Evolutionary conservation across 1,284 basidiomycete species (phyloP).

Genomic region (Puccinia horiana): DNA sequence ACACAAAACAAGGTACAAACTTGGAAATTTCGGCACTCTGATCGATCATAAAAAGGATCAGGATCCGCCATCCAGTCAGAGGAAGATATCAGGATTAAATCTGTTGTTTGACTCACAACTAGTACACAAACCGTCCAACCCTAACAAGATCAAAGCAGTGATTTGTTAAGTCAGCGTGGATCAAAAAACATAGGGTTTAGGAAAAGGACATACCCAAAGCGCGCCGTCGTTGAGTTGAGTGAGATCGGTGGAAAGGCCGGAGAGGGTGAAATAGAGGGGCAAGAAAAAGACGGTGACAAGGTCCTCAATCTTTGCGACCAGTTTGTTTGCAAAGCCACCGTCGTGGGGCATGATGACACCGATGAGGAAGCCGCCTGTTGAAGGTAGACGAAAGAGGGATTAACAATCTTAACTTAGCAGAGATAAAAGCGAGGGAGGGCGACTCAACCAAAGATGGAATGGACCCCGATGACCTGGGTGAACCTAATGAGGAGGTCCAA

Average conservation of each 20-base stretch:
- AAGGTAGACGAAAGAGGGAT: not conserved
- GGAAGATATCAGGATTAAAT: not conserved
- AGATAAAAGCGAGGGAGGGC: conserved; percentile 56
- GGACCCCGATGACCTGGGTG: conserved; percentile 57
- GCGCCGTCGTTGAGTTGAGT: conserved; percentile 69
- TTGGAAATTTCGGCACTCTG: conserved; percentile 32
- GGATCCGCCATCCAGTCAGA: not conserved
- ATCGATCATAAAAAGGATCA: not conserved
- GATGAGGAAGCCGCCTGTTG: conserved; percentile 61
- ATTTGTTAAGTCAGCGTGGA: conserved; percentile 53
- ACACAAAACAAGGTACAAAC: conserved; percentile 59
- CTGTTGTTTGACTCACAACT: conserved; percentile 76
- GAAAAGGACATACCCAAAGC: conserved; percentile 52
- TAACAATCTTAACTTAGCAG: conserved; percentile 50
- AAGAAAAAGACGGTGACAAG: conserved; percentile 56
- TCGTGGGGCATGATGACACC: conserved; percentile 86
- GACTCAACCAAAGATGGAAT: conserved; percentile 61
- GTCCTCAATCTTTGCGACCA: conserved; percentile 50
- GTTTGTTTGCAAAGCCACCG: conserved; percentile 66
- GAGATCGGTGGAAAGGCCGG: conserved; percentile 70
- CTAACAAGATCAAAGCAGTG: conserved; percentile 64
- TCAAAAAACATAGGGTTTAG: conserved; percentile 56
- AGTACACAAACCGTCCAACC: conserved; percentile 81
- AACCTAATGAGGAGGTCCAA: conserved; percentile 54
- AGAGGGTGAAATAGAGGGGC: conserved; percentile 59